Evolutionary conservation across 108 stramenopile genomes (phyloP).

Genomic region (Skeletonema grethae): DNA sequence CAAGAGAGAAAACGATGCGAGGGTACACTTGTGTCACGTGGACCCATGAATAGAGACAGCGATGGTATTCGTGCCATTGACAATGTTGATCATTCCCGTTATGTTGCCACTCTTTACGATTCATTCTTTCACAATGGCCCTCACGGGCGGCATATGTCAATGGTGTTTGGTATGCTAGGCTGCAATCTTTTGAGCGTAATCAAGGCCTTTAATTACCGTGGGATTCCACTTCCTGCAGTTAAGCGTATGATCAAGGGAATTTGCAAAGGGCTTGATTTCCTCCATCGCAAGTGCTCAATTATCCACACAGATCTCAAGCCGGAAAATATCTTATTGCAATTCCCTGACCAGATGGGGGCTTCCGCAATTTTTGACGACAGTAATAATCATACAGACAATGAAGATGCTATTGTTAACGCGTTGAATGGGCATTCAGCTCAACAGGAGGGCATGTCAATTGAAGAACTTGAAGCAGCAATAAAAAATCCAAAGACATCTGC

Average conservation of each 20-base stretch:
- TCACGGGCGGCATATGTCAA: constrained; percentile 96
- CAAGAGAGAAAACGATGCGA: constrained; percentile 69
- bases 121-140: constrained; percentile 96
- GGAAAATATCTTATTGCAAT: constrained; percentile 91
- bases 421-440: constrained; percentile 7
- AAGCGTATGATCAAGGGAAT: constrained; percentile 90
- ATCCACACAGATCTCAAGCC: constrained; percentile 99
- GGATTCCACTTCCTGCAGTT: constrained; percentile 92
- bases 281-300: constrained; percentile 93
- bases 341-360: constrained; percentile 51
- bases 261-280: constrained; percentile 92
- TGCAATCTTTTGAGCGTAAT: constrained; percentile 96
- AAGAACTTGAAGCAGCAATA: constrained; percentile 60
- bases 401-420: constrained; percentile 73
- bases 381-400: constrained; percentile 59
- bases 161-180: constrained; percentile 98
- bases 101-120: constrained; percentile 90
- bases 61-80: constrained; percentile 53
- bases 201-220: constrained; percentile 92
- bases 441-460: constrained; percentile 53
- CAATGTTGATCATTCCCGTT: constrained; percentile 70
- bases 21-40: constrained; percentile 38
- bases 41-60: constrained; percentile 45
- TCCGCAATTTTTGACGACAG: constrained; percentile 50
- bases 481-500: constrained; percentile 55